Evolutionary conservation across 768 basidiomycete species (phyloP), one percentile per base, ranked within the genome.

Genomic region (Asterophora parasitica): DNA sequence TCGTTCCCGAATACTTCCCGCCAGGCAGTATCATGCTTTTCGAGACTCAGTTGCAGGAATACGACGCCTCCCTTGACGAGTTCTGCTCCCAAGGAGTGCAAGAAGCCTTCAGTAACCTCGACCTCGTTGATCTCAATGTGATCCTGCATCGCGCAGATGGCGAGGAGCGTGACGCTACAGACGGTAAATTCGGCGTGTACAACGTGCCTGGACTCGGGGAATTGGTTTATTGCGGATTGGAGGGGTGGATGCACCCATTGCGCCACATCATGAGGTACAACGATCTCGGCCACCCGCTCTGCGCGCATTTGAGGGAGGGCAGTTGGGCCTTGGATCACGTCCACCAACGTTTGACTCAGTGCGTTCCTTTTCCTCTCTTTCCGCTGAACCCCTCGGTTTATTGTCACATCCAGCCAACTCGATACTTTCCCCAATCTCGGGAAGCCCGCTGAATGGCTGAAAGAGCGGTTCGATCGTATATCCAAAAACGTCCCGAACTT

Each of bases 161-260:
- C 0, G 96, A 99, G 68, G 96, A 99, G 65, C 74, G 82, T 31
- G 95, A 98, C 61, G 87, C 88, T 2, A 95, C 91, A 1, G 71
- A 66, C 3, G 90, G 90, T 1, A 77, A 82, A 51, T 82, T 85
- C 60, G 94, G 96, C 3, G 78, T 72, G 1, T 98, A 98, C 65
- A 77, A 85, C 39, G 69, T 99, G 28, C 89, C 94, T 4, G 79
- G 76, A 17, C 59, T 79, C 17, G 92, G 88, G 0, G 77, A 78
- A 49, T 70, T 93, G 64, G 82, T 79, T 9, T 99, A 97, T 65
- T 97, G 94, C 58, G 96, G 96, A 13, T 65, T 98, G 42, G 92
- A 98, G 60, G 96, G 96, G 1, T 99, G 94, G 92, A 97, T 99
- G 92, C 79, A 85, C 56, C 83, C 83, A 0, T 70, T 98, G 46